phyloP scores from a whole-genome alignment of 2,329 filamentous ascomycete genomes.

The Myrmaecium sp. region DNA sequence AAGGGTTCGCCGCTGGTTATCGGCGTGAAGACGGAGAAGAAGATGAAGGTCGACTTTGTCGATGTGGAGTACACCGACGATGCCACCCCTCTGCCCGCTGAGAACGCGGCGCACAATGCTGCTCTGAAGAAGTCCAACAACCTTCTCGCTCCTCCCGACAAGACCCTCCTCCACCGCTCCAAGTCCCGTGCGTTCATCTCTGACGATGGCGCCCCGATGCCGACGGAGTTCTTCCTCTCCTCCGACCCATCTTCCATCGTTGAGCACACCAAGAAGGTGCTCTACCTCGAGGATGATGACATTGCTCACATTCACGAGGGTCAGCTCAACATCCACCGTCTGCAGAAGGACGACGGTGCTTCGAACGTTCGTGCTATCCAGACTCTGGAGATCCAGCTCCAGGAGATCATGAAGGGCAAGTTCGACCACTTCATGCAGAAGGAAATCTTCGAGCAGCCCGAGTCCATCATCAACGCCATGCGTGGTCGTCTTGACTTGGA shows the following conservation, averaged over 20 bases:
- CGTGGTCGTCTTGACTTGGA: conserved; percentile 87
- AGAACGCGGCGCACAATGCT: conserved; percentile 89
- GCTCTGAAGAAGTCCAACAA: conserved; percentile 67
- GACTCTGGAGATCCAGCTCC: conserved; percentile 94
- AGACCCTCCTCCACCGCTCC: conserved; percentile 93
- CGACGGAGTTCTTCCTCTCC: conserved; percentile 97
- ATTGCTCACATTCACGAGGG: conserved; percentile 99
- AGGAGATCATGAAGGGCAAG: conserved; percentile 99
- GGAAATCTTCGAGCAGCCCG: conserved; percentile 99
- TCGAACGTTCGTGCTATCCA: conserved; percentile 97
- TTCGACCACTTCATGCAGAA: conserved; percentile 99
- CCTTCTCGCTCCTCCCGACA: conserved; percentile 74
- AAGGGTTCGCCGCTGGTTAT: conserved; percentile 97
- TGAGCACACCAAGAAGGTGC: conserved; percentile 99
- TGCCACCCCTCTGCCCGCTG: conserved; percentile 65
- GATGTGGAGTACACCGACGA: conserved; percentile 95
- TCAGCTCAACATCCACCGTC: conserved; percentile 94
- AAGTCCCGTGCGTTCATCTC: conserved; percentile 98
- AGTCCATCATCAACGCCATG: conserved; percentile 99
- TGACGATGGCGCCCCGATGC: conserved; percentile 93
- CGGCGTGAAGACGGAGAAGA: conserved; percentile 89
- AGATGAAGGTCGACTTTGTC: conserved; percentile 99
- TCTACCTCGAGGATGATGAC: conserved; percentile 98
- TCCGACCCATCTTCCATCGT: conserved; percentile 97
- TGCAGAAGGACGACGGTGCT: conserved; percentile 90